Evolutionary conservation across 352 stramenopile species (phyloP), one percentile per base, ranked within the genome.

Genomic region (Phytophthora citrophthora): DNA sequence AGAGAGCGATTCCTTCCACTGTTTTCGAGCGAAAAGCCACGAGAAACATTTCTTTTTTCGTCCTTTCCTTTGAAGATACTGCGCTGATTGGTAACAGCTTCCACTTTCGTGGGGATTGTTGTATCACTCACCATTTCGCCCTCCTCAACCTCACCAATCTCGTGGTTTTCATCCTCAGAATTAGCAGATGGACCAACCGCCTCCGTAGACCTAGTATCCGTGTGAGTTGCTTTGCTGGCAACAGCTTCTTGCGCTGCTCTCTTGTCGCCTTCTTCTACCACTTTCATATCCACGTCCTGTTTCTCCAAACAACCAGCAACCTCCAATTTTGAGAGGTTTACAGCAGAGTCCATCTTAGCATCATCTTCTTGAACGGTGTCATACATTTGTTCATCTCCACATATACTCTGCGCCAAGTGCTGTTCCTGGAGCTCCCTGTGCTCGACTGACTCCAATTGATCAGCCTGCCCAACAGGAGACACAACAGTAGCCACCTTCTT

Each of bases 51-150:
- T 23, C 13, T 5, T 31, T 51, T 20, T n/a, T 20, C 18, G 13
- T 39, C 15, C 5, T 57, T 62, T 20, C 2, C 36, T 13, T 45
- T 52, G 31, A n/a, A 26, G 49, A 13, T 31, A 20, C 15, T 60
- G 34, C 11, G 13, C 43, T 36, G 27, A 59, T 16, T n/a, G 36
- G 26, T 26, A 8, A 13, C 15, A 4, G 10, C 16, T 11, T 56
- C 45, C 46, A 43, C 15, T 9, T 50, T 45, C 46, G 4, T 16
- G 9, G 43, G 29, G 27, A 46, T 9, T 55, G 32, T 9, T 55
- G 32, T 36, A 38, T 74, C 65, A 52, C 24, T 47, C 27, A 70
- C 20, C 66, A 72, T 75, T 27, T 76, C 57, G 6, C 66, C 57
- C 52, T 76, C 61, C 24, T 78, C 57, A 50, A 70, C 34, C 54